Evolutionary conservation across 2,329 filamentous ascomycete genomes (phyloP).

Genomic region (Alternaria sp.): DNA sequence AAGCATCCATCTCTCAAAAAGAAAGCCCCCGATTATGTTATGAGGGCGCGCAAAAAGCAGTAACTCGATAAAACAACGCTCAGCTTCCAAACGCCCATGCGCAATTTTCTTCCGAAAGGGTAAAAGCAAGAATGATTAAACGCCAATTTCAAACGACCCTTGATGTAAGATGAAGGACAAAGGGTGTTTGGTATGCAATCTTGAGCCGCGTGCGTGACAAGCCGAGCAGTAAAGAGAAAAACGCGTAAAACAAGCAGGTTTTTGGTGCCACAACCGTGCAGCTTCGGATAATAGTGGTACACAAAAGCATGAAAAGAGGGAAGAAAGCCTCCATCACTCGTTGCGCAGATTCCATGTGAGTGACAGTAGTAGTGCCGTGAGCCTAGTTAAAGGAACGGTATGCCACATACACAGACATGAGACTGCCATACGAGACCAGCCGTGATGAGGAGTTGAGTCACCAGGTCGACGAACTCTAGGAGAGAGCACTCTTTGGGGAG

Average conservation of each 20-base stretch:
- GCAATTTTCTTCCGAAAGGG: background rate
- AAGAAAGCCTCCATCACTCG: conserved; percentile 7
- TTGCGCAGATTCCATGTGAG: background rate
- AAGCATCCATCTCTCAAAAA: background rate
- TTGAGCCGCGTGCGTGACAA: background rate
- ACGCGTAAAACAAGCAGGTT: conserved; percentile 2
- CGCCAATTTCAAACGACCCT: background rate
- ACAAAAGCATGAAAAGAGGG: conserved; percentile 11
- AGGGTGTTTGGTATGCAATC: background rate
- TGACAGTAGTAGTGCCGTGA: conserved; percentile 28
- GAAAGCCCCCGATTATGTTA: background rate
- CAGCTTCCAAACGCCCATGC: background rate
- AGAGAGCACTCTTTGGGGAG: conserved; percentile 21
- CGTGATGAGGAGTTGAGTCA: no score
- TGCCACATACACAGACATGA: conserved; percentile 2
- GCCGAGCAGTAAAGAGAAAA: background rate
- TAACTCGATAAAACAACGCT: background rate
- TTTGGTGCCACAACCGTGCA: conserved; percentile 17
- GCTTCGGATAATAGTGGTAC: conserved; percentile 16
- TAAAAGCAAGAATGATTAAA: background rate
- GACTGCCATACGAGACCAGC: conserved; percentile 22
- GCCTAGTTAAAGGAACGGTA: conserved; percentile 48
- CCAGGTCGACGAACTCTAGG: no score
- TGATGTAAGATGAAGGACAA: no score
- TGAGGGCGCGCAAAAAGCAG: background rate